Evolutionary conservation across 2,329 filamentous ascomycete genomes (phyloP).

Genomic region (Metarhizium brunneum): DNA sequence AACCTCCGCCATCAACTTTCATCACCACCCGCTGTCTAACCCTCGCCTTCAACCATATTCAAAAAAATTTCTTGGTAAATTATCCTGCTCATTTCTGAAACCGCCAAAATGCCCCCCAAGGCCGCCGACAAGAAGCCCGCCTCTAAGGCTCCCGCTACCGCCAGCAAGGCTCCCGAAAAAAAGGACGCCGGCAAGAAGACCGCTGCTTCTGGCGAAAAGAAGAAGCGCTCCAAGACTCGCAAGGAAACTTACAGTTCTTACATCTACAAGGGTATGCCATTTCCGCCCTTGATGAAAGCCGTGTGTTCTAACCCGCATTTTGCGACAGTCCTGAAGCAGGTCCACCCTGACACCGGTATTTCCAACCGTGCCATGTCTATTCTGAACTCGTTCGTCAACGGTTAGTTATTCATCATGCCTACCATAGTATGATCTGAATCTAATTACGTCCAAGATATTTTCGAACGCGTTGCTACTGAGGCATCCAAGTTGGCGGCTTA

Average conservation of each 20-base stretch:
- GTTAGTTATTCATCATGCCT: constrained; percentile 39
- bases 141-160: constrained; percentile 83
- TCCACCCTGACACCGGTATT: constrained; percentile 99
- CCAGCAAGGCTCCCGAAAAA: constrained; percentile 72
- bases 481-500: constrained; percentile 98
- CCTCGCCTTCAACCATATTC: constrained; percentile 13
- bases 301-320: neutral
- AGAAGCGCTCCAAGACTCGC: constrained; percentile 99
- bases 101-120: constrained; percentile 87
- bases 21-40: constrained; percentile 26
- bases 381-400: constrained; percentile 99
- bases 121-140: constrained; percentile 98
- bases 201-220: constrained; percentile 92
- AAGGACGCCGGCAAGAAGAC: constrained; percentile 99
- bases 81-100: constrained; percentile 8
- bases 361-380: constrained; percentile 99
- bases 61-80: constrained; percentile 7
- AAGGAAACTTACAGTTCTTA: constrained; percentile 99
- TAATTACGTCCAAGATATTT: constrained; percentile 61
- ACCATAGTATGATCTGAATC: no score
- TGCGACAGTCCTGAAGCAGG: constrained; percentile 88
- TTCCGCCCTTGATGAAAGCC: neutral
- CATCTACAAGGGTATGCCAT: constrained; percentile 90
- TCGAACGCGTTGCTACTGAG: constrained; percentile 97
- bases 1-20: constrained; percentile 36